phyloP scores from a whole-genome alignment of 2,329 filamentous ascomycete genomes.

The Colletotrichum theobromicola region DNA sequence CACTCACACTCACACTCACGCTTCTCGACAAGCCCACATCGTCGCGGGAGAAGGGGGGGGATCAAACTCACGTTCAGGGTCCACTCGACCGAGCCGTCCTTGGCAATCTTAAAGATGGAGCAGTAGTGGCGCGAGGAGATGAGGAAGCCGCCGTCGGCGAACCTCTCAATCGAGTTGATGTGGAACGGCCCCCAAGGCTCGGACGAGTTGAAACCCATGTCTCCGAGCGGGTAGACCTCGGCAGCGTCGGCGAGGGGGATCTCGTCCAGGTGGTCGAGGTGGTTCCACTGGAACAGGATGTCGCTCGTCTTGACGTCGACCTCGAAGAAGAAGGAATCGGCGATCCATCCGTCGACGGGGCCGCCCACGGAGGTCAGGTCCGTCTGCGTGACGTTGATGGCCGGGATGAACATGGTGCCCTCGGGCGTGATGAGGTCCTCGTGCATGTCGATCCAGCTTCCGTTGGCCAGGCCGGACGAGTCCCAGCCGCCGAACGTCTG shows the following conservation, averaged over 20 bases:
- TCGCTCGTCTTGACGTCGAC: conserved; percentile 44
- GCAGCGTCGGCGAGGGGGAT: neutral
- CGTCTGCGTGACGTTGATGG: conserved; percentile 35
- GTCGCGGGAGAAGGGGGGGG: too few species aligned
- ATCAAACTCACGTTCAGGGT: neutral
- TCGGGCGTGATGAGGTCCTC: conserved; percentile 45
- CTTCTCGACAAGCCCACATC: neutral
- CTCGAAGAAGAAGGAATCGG: conserved; percentile 44
- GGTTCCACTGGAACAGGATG: conserved; percentile 45
- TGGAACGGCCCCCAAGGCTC: conserved; percentile 61
- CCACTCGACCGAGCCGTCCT: conserved; percentile 29
- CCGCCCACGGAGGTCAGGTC: conserved; percentile 30
- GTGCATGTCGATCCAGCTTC: conserved; percentile 34
- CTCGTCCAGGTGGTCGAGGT: conserved; percentile 33
- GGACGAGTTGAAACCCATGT: conserved; percentile 28
- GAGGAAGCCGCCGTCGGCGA: conserved; percentile 54
- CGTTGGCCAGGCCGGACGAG: neutral
- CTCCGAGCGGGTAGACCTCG: conserved; percentile 23
- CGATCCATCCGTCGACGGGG: conserved; percentile 30
- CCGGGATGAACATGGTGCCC: conserved; percentile 44
- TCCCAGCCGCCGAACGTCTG: conserved; percentile 7
- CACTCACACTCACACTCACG: too few species aligned
- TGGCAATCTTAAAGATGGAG: conserved; percentile 47
- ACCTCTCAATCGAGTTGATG: conserved; percentile 61
- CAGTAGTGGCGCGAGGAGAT: conserved; percentile 57